Evolutionary conservation across 768 basidiomycete species (phyloP).

Genomic region (Lactarius psammicola): DNA sequence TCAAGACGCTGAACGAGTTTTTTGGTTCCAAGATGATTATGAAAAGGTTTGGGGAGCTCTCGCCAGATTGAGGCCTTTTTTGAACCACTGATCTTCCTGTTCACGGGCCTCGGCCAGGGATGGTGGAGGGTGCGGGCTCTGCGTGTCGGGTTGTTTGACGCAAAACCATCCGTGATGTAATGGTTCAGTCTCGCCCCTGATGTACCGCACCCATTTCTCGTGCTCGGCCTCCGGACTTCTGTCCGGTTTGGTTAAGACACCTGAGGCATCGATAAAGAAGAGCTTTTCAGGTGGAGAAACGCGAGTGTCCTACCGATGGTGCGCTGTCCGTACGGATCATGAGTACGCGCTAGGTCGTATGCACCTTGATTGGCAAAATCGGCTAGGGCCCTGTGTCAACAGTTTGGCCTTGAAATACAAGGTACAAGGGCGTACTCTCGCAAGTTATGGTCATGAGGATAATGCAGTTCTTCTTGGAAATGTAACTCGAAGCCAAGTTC

Average conservation of each 20-base stretch:
- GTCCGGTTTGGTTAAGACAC: conserved; percentile 38
- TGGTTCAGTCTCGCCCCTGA: neutral
- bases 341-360: conserved; percentile 29
- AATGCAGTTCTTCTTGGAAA: conserved; percentile 29
- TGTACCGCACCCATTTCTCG: conserved; percentile 29
- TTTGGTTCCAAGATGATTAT: conserved; percentile 1
- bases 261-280: conserved; percentile 25
- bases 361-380: conserved; percentile 38
- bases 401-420: neutral
- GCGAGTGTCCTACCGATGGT: conserved; percentile 30
- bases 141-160: conserved; percentile 21
- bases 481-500: conserved; percentile 28
- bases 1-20: conserved; percentile 15
- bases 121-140: neutral
- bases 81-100: conserved; percentile 5
- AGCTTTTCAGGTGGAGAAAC: neutral
- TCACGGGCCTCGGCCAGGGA: conserved; percentile 1
- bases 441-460: conserved; percentile 34
- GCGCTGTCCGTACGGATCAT: conserved; percentile 30
- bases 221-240: conserved; percentile 29
- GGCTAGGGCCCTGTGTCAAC: conserved; percentile 25
- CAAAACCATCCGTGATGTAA: conserved; percentile 21
- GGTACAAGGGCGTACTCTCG: conserved; percentile 29
- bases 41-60: neutral
- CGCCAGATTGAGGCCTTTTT: neutral